Base-by-base conservation (phyloP, 768 basidiomycete genomes). In the Russula lepida region DNA sequence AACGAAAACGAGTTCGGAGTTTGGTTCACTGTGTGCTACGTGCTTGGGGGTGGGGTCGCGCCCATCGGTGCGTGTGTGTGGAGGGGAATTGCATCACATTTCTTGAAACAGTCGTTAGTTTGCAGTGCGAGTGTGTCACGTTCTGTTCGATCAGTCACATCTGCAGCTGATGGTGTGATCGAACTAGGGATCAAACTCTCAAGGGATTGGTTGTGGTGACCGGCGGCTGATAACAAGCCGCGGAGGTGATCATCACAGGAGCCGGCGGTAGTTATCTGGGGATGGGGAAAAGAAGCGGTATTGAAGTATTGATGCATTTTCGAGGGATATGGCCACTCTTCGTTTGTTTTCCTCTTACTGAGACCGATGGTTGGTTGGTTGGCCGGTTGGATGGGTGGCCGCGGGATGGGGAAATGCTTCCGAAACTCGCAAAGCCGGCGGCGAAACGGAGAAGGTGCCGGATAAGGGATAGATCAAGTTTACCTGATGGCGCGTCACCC, bases 391-490 rank as follows among this genome's bases (percentile, higher is more conserved):
- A 0, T 6, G 54, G 37, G 47, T 15, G 48, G 51, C 61, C 61
- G 61, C 60, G 55, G 60, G 51, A 55, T n/a, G 28, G 8, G 3
- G 27, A 49, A 33, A 23, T 32, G 33, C 32, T 56, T 39, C 63
- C 63, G 63, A 39, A 61, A 48, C 13, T 12, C 46, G 60, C 56
- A 64, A 62, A 64, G 63, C 63, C 63, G 63, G 63, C 63, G 63
- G 63, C 60, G 60, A 37, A 54, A 49, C 61, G 61, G 60, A 8
- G 63, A 51, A 47, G 30, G 11, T 4, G 1, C 37, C 49, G 25
- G 27, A 62, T 43, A n/a, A 9, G 48, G 54, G 6, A 35, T 54
- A 61, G 54, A 9, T 25, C 21, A 13, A 32, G 12, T 8, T 46
- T n/a, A 28, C 17, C 21, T 49, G 37, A n/a, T n/a, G n/a, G n/a